phyloP scores from a whole-genome alignment of 2,329 filamentous ascomycete species.

The Arthrinium phaeospermum region DNA sequence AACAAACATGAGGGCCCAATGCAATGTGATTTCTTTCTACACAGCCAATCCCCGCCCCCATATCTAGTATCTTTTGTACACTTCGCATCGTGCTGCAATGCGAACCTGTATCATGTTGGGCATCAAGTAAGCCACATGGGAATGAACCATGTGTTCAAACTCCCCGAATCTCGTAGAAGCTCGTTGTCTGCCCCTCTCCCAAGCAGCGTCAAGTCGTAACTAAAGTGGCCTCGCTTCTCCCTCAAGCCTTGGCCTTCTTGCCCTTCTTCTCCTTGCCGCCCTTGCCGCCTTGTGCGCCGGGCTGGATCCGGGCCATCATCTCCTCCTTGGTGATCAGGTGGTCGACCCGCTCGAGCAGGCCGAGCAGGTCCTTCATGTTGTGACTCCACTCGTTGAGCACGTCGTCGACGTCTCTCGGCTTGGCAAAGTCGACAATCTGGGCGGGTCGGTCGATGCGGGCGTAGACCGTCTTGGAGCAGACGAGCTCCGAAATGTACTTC shows the following conservation, averaged over 20 bases:
- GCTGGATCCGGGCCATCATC: constrained; percentile 99
- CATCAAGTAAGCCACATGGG: background rate
- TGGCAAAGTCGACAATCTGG: constrained; percentile 89
- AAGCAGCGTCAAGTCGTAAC: background rate
- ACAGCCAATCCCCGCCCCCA: constrained; percentile 1
- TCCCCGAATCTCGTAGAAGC: constrained; percentile 3
- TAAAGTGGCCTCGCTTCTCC: background rate
- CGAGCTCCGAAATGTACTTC: constrained; percentile 97
- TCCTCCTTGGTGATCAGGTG: constrained; percentile 99
- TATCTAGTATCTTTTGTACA: constrained; percentile 19
- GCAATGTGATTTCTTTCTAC: constrained; percentile 9
- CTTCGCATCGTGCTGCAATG: constrained; percentile 2
- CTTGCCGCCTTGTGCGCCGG: constrained; percentile 53
- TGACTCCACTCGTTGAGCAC: constrained; percentile 98
- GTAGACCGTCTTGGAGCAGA: constrained; percentile 97
- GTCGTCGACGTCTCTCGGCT: constrained; percentile 93
- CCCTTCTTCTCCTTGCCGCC: constrained; percentile 45
- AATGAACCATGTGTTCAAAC: background rate
- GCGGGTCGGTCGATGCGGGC: constrained; percentile 97
- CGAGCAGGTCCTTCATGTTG: constrained; percentile 94
- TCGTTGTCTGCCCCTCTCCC: background rate
- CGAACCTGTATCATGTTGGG: constrained; percentile 18
- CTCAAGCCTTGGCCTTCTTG: constrained; percentile 31
- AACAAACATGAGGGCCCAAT: background rate
- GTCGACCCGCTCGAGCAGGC: constrained; percentile 87